A percentile compares a stretch with the other conserved stretches of the same genome.
phyloP scores from a whole-genome alignment of 2,329 filamentous ascomycete species.

The Fusarium albosuccineum region DNA sequence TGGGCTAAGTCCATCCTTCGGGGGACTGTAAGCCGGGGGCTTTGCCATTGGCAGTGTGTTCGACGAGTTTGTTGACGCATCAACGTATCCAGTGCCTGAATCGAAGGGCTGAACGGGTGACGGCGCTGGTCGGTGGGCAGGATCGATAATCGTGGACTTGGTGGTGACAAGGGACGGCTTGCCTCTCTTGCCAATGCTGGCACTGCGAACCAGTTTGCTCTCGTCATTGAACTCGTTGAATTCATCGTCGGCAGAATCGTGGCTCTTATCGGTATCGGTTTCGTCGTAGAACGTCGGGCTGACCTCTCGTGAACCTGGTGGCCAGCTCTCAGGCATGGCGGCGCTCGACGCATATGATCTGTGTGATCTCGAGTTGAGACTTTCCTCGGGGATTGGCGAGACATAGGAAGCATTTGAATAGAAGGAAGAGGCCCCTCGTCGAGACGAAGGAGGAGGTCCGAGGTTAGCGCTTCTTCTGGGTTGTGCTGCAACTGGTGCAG shows the following conservation, averaged over 20 bases:
- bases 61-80: constrained; percentile 62
- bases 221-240: constrained; percentile 67
- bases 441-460: constrained; percentile 71
- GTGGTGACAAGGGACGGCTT: constrained; percentile 68
- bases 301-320: constrained; percentile 59
- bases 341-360: constrained; percentile 79
- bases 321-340: constrained; percentile 78
- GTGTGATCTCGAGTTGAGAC: constrained; percentile 67
- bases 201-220: constrained; percentile 69
- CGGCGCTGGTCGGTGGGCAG: constrained; percentile 50
- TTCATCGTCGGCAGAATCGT: constrained; percentile 58
- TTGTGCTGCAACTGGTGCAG: constrained; percentile 42
- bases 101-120: constrained; percentile 57
- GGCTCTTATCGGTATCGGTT: constrained; percentile 59
- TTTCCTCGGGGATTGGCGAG: constrained; percentile 82
- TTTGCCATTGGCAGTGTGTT: constrained; percentile 53
- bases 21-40: constrained; percentile 27
- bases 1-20: constrained; percentile 51
- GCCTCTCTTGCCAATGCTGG: constrained; percentile 71
- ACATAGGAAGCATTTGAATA: constrained; percentile 77
- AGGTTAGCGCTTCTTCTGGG: constrained; percentile 65
- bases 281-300: constrained; percentile 66
- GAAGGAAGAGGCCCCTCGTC: constrained; percentile 72
- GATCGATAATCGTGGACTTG: constrained; percentile 34
- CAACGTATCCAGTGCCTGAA: constrained; percentile 61